Evolutionary conservation across 2,329 filamentous ascomycete species (phyloP).

Genomic region (Cercospora beticola): DNA sequence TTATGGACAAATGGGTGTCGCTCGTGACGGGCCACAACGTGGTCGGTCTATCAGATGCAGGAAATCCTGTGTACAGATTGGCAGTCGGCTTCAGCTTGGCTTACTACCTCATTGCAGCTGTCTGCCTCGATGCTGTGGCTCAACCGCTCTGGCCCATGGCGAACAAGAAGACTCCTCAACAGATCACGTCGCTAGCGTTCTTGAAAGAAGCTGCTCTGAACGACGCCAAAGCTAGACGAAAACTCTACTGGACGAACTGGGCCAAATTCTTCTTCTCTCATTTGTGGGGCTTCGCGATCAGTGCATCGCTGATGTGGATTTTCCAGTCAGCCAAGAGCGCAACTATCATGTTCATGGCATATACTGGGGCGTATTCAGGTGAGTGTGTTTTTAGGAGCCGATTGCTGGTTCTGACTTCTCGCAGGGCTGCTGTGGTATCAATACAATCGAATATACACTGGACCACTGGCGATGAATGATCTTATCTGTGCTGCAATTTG

Average conservation of each 20-base stretch:
- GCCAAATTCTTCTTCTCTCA: slow-evolving; percentile 53
- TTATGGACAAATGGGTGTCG: slow-evolving; percentile 57
- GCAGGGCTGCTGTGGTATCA: slow-evolving; percentile 53
- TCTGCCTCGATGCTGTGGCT: slow-evolving; percentile 55
- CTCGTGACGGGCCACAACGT: slow-evolving; percentile 47
- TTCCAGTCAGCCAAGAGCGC: slow-evolving; percentile 48
- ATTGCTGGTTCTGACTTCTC: background rate
- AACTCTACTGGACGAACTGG: slow-evolving; percentile 54
- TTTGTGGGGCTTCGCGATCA: slow-evolving; percentile 54
- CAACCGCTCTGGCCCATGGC: slow-evolving; percentile 24
- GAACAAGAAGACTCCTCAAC: slow-evolving; percentile 25
- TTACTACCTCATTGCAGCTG: slow-evolving; percentile 58
- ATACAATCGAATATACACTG: slow-evolving; percentile 49
- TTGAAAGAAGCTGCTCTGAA: slow-evolving; percentile 48
- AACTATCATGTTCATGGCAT: slow-evolving; percentile 52
- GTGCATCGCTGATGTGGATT: slow-evolving; percentile 53
- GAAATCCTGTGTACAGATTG: slow-evolving; percentile 44
- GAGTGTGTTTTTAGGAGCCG: background rate
- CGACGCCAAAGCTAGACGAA: slow-evolving; percentile 48
- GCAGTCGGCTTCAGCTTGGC: slow-evolving; percentile 57
- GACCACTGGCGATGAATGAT: slow-evolving; percentile 50
- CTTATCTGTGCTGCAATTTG: slow-evolving; percentile 48
- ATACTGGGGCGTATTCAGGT: slow-evolving; percentile 51
- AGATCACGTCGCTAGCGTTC: slow-evolving; percentile 22
- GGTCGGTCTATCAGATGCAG: slow-evolving; percentile 39